phyloP scores from a whole-genome alignment of 208 protist genomes.

The Leishmania braziliensis region DNA sequence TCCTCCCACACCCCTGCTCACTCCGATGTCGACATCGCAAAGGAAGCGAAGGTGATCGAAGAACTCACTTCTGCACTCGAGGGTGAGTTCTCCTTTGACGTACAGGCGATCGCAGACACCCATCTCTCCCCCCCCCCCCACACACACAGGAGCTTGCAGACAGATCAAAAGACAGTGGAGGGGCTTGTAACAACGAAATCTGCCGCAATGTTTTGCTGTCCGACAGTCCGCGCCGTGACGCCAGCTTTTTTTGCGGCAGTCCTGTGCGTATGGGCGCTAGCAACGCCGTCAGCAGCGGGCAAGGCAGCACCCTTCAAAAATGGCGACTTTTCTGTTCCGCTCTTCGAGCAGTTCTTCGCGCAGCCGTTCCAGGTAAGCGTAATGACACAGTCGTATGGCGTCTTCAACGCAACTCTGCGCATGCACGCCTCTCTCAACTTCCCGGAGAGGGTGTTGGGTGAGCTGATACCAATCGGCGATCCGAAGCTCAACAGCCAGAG shows the following conservation, averaged over 20 bases:
- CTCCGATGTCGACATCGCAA: not conserved
- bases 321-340: conserved; percentile 20
- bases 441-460: conserved; percentile 65
- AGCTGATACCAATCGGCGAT: conserved; percentile 63
- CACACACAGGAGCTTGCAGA: not conserved
- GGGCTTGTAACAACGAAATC: not conserved
- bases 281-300: no score
- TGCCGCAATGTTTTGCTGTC: not conserved
- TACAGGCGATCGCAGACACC: not conserved
- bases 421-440: conserved; percentile 57
- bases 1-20: not conserved
- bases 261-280: not conserved
- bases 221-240: not conserved
- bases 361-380: conserved; percentile 76
- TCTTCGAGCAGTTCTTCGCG: conserved; percentile 50
- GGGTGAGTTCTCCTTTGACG: not conserved
- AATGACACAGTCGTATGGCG: conserved; percentile 60
- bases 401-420: conserved; percentile 75
- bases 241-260: not conserved
- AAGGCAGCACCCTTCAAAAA: conserved; percentile 8
- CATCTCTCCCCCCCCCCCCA: not conserved
- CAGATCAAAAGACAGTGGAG: not conserved
- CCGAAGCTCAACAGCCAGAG: conserved; percentile 16
- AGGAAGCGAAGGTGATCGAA: not conserved
- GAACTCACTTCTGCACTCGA: not conserved